These are phyloP conservation scores for Aspergillus sp. DNA, from an alignment of 2,329 filamentous ascomycete species.

Conservation along the genomic window DNA sequence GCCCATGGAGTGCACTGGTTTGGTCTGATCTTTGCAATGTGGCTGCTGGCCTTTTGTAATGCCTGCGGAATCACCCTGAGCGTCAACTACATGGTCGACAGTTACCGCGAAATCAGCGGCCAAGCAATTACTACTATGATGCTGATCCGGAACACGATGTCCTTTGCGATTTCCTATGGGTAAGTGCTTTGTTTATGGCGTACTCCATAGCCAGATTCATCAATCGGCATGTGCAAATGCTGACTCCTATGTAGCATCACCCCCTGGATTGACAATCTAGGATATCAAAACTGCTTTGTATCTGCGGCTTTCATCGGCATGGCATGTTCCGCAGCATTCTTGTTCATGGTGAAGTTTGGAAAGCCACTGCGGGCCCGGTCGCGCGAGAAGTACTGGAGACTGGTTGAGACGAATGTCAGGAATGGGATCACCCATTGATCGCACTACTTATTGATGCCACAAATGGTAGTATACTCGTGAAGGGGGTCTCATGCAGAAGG, in stretches of 20 bases:
- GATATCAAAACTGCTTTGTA: slow-evolving; percentile 48
- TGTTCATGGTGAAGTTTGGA: slow-evolving; percentile 42
- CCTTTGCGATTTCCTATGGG: slow-evolving; percentile 47
- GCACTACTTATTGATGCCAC: too few relatives aligned
- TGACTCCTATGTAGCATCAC: slow-evolving; percentile 31
- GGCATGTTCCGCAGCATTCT: slow-evolving; percentile 36
- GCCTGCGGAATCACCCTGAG: slow-evolving; percentile 38
- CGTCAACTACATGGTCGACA: slow-evolving; percentile 43
- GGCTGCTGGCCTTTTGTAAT: slow-evolving; percentile 40
- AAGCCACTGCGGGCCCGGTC: slow-evolving; percentile 35
- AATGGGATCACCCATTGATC: too few relatives aligned
- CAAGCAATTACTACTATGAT: slow-evolving; percentile 45
- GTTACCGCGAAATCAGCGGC: slow-evolving; percentile 40
- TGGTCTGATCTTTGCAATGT: slow-evolving; percentile 44
- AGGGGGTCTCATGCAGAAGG: too few relatives aligned
- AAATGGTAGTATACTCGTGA: too few relatives aligned
- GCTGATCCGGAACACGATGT: slow-evolving; percentile 49
- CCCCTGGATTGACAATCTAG: slow-evolving; percentile 45
- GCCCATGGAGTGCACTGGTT: slow-evolving; percentile 44
- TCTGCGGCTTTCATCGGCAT: slow-evolving; percentile 39
- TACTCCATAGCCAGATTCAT: too few relatives aligned
- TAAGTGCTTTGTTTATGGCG: too few relatives aligned
- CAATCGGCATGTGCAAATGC: too few relatives aligned
- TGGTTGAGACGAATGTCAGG: too few relatives aligned
- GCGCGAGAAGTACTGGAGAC: slow-evolving; percentile 36